These are phyloP conservation scores for Sicyos baderoa DNA, from an alignment of 306 rosid genomes.

Conservation along the genomic window DNA sequence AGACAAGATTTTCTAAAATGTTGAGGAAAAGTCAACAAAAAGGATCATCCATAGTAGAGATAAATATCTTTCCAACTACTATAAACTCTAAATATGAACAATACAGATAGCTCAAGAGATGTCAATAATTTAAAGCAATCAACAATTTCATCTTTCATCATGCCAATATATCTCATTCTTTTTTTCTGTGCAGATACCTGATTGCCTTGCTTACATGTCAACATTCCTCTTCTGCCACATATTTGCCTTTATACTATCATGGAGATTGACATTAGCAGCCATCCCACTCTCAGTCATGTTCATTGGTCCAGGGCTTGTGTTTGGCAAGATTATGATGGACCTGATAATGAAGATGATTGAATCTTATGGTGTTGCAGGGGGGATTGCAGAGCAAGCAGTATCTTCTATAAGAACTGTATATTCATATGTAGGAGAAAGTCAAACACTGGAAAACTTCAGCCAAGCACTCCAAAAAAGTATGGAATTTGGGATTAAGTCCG, in stretches of 20 bases:
- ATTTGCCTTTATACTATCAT: constrained; percentile 66
- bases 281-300: constrained; percentile 75
- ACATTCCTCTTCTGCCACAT: constrained; percentile 80
- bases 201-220: constrained; percentile 67
- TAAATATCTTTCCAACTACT: neutral
- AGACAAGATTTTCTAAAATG: too few relatives aligned
- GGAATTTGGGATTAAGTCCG: constrained; percentile 63
- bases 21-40: too few relatives aligned
- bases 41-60: too few relatives aligned
- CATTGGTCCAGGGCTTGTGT: constrained; percentile 62
- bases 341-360: constrained; percentile 71
- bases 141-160: constrained; percentile 11
- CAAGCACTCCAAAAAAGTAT: constrained; percentile 50
- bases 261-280: constrained; percentile 76
- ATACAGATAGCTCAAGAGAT: neutral
- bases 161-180: constrained; percentile 11
- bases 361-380: constrained; percentile 81
- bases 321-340: constrained; percentile 70
- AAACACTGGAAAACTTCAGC: constrained; percentile 59
- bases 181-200: constrained; percentile 52
- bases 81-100: neutral
- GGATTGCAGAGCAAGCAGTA: constrained; percentile 80
- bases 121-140: neutral
- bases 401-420: constrained; percentile 77
- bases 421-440: constrained; percentile 70